Evolutionary conservation across 495 filamentous ascomycete species (phyloP), one percentile per base, ranked within the genome.

Genomic region (Podospora conica): DNA sequence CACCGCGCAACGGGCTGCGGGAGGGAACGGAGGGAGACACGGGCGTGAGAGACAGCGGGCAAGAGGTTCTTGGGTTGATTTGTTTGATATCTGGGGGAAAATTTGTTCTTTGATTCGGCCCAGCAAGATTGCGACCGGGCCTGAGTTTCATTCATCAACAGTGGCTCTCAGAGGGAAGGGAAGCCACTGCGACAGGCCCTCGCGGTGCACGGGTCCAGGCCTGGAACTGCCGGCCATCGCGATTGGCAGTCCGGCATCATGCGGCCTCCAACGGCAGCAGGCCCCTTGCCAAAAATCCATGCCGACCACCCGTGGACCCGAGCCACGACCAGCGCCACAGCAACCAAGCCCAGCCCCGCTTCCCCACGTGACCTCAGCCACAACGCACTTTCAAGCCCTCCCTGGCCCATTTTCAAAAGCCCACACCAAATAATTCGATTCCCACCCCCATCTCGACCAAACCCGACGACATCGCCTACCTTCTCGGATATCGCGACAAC

Each of bases 401-500:
- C 54, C 57, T 24, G 53, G 60, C 57, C 27, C 31, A 70, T 72
- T 75, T 75, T 76, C 71, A 58, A 65, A 68, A 72, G 70, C 74
- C 73, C 75, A 75, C 69, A 74, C 65, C 77, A 80, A 78, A 80
- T 74, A 64, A 74, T 74, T 78, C 69, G 56, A 65, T 75, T 75
- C 75, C 71, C 65, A 65, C 71, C 71, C 71, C 71, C 71, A 65
- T 68, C 67, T 69, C 71, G 74, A 69, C 68, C 72, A 74, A 67
- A 76, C 73, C 72, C 71, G 69, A 69, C 61, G 68, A 67, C 78
- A 74, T 67, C 71, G 61, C 53, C 61, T 55, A 55, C 61, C 72
- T 72, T 73, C 76, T 80, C 72, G 68, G 78, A 70, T 75, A 70
- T 71, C 71, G 69, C 75, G 78, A 71, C 74, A 73, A 86, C 73